phyloP scores from a whole-genome alignment of 108 stramenopile species.

The Cyclotella baltica region DNA sequence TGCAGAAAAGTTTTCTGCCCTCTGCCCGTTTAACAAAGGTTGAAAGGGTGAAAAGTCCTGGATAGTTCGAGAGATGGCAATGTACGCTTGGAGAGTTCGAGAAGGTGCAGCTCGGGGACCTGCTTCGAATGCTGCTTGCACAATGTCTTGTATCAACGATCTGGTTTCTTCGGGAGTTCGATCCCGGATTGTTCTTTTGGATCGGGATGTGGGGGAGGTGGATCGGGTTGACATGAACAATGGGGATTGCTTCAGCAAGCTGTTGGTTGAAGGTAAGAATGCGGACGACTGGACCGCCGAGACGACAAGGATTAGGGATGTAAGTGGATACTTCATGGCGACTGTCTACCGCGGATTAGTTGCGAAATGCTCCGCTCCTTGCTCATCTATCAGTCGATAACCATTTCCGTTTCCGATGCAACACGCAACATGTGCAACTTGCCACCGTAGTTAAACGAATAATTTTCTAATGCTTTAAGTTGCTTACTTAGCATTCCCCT shows the following conservation, averaged over 20 bases:
- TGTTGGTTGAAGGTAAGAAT: not conserved
- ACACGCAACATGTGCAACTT: too few relatives aligned
- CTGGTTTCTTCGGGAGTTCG: conserved; percentile 73
- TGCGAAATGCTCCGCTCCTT: too few relatives aligned
- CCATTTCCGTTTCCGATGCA: too few relatives aligned
- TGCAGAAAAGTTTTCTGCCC: conserved; percentile 59
- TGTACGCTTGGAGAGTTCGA: conserved; percentile 82
- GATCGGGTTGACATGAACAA: conserved; percentile 12
- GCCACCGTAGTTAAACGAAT: too few relatives aligned
- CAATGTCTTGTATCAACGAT: conserved; percentile 76
- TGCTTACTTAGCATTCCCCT: too few relatives aligned
- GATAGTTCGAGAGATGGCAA: conserved; percentile 70
- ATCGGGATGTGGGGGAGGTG: conserved; percentile 25
- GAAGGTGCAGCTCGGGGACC: conserved; percentile 83
- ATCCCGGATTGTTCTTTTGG: conserved; percentile 71
- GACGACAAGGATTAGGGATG: not conserved
- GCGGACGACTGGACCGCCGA: not conserved
- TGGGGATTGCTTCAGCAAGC: not conserved
- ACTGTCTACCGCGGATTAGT: not conserved
- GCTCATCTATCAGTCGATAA: too few relatives aligned
- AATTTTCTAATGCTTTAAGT: too few relatives aligned
- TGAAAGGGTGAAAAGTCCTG: conserved; percentile 77
- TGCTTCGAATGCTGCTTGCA: conserved; percentile 76
- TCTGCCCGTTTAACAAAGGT: conserved; percentile 20
- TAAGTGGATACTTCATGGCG: not conserved